Evolutionary conservation across 768 basidiomycete species (phyloP).

Genomic region (Pulveroboletus sp.): DNA sequence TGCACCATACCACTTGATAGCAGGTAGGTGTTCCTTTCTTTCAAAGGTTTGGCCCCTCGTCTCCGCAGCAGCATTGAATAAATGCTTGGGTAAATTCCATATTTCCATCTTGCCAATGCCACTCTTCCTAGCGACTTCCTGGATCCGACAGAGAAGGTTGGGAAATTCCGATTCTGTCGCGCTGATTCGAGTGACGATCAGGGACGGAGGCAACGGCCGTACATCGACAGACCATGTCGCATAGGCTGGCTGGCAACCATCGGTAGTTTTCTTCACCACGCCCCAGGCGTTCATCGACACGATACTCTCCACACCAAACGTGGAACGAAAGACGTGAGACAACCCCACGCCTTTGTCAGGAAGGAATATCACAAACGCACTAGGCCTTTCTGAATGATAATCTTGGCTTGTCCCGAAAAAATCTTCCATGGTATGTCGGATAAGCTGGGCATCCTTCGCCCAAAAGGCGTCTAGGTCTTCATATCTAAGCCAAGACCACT

Average conservation of each 20-base stretch:
- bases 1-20: constrained; percentile 50
- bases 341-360: constrained; percentile 48
- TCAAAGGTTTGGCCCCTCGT: constrained; percentile 32
- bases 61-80: constrained; percentile 26
- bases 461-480: constrained; percentile 36
- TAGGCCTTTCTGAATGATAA: constrained; percentile 10
- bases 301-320: constrained; percentile 9
- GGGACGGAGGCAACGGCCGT: constrained; percentile 27
- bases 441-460: constrained; percentile 37
- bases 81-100: constrained; percentile 42
- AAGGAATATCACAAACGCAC: constrained; percentile 37
- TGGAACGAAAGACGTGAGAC: constrained; percentile 37
- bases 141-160: constrained; percentile 34
- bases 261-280: constrained; percentile 10
- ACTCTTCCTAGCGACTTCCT: constrained; percentile 33
- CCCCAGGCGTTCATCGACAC: constrained; percentile 21
- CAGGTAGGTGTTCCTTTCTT: constrained; percentile 40
- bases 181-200: constrained; percentile 46
- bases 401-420: constrained; percentile 5
- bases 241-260: constrained; percentile 18
- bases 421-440: constrained; percentile 32
- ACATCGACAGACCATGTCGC: constrained; percentile 48
- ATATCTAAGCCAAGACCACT: constrained; percentile 34
- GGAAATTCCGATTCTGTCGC: constrained; percentile 30
- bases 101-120: constrained; percentile 41